Evolutionary conservation across 179 eudicot genomes (phyloP).

Genomic region (Amaranthus tricolor): DNA sequence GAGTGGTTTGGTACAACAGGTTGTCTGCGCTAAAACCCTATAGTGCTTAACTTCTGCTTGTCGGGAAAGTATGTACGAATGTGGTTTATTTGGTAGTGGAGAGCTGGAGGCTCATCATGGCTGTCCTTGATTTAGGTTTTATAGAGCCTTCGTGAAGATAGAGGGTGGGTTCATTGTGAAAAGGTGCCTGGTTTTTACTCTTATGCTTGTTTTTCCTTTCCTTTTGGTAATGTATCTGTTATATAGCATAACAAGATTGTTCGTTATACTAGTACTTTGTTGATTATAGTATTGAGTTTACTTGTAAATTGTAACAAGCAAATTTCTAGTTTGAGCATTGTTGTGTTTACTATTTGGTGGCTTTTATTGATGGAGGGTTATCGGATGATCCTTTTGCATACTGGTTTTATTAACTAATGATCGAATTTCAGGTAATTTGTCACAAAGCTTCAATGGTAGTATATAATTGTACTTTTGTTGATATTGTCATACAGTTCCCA

Average conservation of each 20-base stretch:
- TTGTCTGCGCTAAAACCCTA: not conserved
- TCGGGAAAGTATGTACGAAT: not conserved
- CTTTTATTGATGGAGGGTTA: not conserved
- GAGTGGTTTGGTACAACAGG: not conserved
- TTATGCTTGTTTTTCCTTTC: not conserved
- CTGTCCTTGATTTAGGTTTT: not conserved
- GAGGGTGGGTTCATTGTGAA: not conserved
- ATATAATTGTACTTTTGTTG: slow-evolving; percentile 2
- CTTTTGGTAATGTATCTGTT: not conserved
- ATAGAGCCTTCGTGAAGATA: not conserved
- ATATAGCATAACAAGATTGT: not conserved
- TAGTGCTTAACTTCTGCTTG: not conserved
- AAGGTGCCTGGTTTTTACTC: not conserved
- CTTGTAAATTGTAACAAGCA: not conserved
- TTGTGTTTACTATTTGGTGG: not conserved
- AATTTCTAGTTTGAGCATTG: not conserved
- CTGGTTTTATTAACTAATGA: not conserved
- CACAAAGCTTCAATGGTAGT: not conserved
- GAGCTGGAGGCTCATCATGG: not conserved
- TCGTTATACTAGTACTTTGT: not conserved
- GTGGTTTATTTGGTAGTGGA: not conserved
- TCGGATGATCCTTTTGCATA: too few relatives aligned
- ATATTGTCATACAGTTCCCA: slow-evolving; percentile 44
- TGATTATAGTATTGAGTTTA: not conserved
- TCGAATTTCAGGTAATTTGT: not conserved